phyloP scores from a whole-genome alignment of 2,329 filamentous ascomycete genomes.

The Scedosporium aurantiacum region DNA sequence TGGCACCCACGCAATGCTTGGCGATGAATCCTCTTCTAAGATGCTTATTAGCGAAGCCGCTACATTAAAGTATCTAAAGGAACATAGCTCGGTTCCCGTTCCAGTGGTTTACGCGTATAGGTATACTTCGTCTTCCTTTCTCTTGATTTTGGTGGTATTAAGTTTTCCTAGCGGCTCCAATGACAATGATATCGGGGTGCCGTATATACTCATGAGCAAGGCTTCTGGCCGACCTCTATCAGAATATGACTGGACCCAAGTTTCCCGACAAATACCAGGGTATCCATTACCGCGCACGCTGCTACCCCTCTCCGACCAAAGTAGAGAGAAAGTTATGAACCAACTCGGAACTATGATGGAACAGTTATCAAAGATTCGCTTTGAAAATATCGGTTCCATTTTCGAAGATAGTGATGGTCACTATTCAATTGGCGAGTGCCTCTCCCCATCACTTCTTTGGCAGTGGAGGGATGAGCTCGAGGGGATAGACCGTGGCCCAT shows the following conservation, averaged over 20 bases:
- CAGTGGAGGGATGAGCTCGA: slow-evolving; percentile 14
- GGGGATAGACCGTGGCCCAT: slow-evolving; percentile 17
- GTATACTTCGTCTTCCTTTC: slow-evolving; percentile 7
- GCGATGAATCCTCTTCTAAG: slow-evolving; percentile 10
- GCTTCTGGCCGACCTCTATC: slow-evolving; percentile 11
- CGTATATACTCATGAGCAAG: slow-evolving; percentile 16
- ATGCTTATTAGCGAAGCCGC: slow-evolving; percentile 13
- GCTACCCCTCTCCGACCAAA: slow-evolving; percentile 11
- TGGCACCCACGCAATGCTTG: too few species aligned
- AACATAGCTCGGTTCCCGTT: slow-evolving; percentile 10
- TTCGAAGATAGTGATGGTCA: slow-evolving; percentile 10
- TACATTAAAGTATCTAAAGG: slow-evolving; percentile 12
- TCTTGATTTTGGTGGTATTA: background rate
- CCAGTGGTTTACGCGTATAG: slow-evolving; percentile 14
- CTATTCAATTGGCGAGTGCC: slow-evolving; percentile 14
- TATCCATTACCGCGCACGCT: slow-evolving; percentile 7
- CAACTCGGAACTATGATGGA: slow-evolving; percentile 13
- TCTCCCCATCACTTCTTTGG: slow-evolving; percentile 14
- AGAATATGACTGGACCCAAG: slow-evolving; percentile 12
- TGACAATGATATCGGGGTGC: slow-evolving; percentile 13
- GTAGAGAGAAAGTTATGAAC: slow-evolving; percentile 12
- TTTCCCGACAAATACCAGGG: background rate
- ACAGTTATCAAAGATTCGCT: slow-evolving; percentile 10
- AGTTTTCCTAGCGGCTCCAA: slow-evolving; percentile 7
- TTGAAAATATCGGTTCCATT: slow-evolving; percentile 15